A percentile compares a stretch with the other conserved stretches of the same genome.
phyloP scores from a whole-genome alignment of 768 basidiomycete species.

The Podaxis sp. region DNA sequence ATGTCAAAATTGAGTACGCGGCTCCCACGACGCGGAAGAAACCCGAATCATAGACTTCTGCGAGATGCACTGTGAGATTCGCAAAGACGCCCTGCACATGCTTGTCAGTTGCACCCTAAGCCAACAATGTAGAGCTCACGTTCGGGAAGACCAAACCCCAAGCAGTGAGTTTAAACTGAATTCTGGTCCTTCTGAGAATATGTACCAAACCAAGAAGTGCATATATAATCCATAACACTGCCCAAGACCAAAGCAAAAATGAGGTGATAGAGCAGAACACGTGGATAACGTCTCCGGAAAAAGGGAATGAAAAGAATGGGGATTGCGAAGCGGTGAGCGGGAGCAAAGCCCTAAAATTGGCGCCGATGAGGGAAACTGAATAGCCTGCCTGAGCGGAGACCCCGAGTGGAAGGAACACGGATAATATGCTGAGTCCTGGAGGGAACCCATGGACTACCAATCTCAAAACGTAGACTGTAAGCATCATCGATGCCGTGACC shows the following conservation, averaged over 20 bases:
- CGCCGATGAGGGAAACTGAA: constrained; percentile 53
- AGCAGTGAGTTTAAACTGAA: constrained; percentile 55
- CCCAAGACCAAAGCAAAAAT: constrained; percentile 60
- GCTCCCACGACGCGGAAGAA: constrained; percentile 60
- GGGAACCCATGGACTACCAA: constrained; percentile 57
- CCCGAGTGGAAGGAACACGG: constrained; percentile 72
- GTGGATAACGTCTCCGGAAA: constrained; percentile 36
- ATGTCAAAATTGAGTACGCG: constrained; percentile 47
- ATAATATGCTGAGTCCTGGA: constrained; percentile 44
- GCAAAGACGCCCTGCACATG: constrained; percentile 50
- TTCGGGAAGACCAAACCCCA: constrained; percentile 77
- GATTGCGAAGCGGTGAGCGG: constrained; percentile 30
- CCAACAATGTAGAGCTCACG: constrained; percentile 25
- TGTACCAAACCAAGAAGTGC: constrained; percentile 49
- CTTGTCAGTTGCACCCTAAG: not conserved
- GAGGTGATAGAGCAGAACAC: constrained; percentile 45
- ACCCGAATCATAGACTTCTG: constrained; percentile 43
- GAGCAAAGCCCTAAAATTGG: constrained; percentile 37
- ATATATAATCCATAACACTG: constrained; percentile 60
- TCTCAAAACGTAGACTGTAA: constrained; percentile 61
- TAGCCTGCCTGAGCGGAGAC: constrained; percentile 70
- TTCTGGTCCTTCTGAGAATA: constrained; percentile 33
- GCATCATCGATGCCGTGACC: constrained; percentile 60
- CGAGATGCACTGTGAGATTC: constrained; percentile 56
- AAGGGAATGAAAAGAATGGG: constrained; percentile 30